Base-by-base conservation (phyloP, 441 rosid genomes). In the Viola pubescens region DNA sequence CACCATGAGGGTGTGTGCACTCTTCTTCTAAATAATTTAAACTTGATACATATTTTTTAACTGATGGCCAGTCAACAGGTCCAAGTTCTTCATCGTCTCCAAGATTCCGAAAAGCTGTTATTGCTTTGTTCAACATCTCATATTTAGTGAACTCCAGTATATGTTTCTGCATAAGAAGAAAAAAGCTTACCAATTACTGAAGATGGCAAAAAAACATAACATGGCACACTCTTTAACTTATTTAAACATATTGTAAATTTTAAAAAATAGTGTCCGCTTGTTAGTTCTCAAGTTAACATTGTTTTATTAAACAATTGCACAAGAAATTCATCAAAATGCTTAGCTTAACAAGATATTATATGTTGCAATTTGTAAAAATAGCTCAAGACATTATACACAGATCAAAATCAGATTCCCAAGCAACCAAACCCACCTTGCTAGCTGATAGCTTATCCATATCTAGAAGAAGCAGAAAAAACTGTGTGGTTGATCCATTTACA, bases 11-110 rank as follows among this genome's bases (percentile, higher is more conserved):
- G 65, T 81, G 83, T 38, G 61, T 58, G 10, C 51, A 40, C 44
- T 50, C 71, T 62, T 74, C 83, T 54, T 83, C 90, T 70, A 83
- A 66, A 71, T 77, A 61, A 64, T 81, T 66, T 61, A 94, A 73
- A 79, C 88, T 75, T 62, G 82, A 34, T 50, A 88, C 85, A 59
- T 88, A 85, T 76, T 73, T 73, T 75, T 67, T 67, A 58, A 90
- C 94, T 16, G 88, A 83, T 14, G 79, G 79, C 99, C n/a, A n/a
- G n/a, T n/a, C n/a, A n/a, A n/a, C n/a, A n/a, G n/a, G n/a, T n/a
- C n/a, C n/a, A n/a, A n/a, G 86, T 77, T 94, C 99, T 81, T 94
- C 96, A 70, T 94, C 97, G 43, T 94, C 96, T 69, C 84, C 94
- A 51, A 90, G 88, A 74, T 83, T 80, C 68, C 82, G 79, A 82